These are phyloP conservation scores for Trypanosoma caninum DNA, from an alignment of 208 protist genomes.

Conservation along the genomic window DNA sequence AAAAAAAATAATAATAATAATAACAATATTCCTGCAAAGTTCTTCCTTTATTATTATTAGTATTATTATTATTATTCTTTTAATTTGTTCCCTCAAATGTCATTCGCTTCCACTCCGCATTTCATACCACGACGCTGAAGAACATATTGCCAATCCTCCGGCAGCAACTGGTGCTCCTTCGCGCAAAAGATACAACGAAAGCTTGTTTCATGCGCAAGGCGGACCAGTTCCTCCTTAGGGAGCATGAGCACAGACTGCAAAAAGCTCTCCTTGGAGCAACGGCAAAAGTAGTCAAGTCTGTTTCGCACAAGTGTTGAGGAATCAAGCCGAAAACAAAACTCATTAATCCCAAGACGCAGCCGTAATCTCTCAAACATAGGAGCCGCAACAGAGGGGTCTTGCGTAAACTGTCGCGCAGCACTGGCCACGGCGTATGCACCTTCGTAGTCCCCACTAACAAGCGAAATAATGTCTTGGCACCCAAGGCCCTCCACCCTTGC, in stretches of 20 bases:
- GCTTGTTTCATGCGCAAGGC: conserved; percentile 20
- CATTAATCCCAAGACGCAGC: conserved; percentile 27
- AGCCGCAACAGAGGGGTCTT: conserved; percentile 38
- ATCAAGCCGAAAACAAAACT: conserved; percentile 29
- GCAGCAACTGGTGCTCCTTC: conserved; percentile 25
- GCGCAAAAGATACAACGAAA: conserved; percentile 48
- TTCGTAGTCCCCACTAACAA: conserved; percentile 72
- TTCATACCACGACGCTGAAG: conserved; percentile 12
- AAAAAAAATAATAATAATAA: no score
- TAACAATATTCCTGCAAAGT: no score
- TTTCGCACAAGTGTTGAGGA: conserved; percentile 36
- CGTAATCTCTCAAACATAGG: conserved; percentile 51
- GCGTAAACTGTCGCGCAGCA: conserved; percentile 51
- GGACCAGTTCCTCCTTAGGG: conserved; percentile 23
- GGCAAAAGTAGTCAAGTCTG: conserved; percentile 78
- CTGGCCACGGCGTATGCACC: conserved; percentile 44
- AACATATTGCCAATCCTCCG: conserved; percentile 38
- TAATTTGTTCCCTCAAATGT: background rate
- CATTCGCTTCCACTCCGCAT: background rate
- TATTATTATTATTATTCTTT: background rate
- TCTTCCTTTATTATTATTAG: background rate
- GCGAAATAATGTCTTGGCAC: conserved; percentile 57
- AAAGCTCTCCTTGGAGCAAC: conserved; percentile 57
- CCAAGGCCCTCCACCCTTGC: conserved; percentile 25
- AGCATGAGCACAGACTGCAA: conserved; percentile 28